Evolutionary conservation across 2,329 filamentous ascomycete species (phyloP).

Genomic region (Pseudogymnoascus sp.): DNA sequence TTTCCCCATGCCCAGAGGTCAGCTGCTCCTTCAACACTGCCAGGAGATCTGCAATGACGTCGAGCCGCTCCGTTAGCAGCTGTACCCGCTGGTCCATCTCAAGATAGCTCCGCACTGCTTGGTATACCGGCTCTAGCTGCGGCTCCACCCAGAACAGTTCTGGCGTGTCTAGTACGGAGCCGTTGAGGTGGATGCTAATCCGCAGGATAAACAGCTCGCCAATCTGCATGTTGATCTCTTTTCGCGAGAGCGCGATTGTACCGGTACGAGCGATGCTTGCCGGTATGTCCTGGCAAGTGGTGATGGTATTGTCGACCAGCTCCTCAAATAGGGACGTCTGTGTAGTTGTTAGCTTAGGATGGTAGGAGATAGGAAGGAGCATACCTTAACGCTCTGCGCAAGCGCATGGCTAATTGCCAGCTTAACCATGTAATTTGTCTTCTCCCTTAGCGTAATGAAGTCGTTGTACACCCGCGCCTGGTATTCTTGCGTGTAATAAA

Average conservation of each 20-base stretch:
- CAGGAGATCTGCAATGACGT: constrained; percentile 87
- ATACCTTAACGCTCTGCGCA: constrained; percentile 86
- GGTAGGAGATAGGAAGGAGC: neutral
- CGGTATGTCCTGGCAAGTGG: constrained; percentile 86
- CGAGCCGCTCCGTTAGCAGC: constrained; percentile 78
- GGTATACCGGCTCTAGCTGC: constrained; percentile 91
- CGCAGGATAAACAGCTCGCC: constrained; percentile 95
- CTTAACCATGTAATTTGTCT: constrained; percentile 97
- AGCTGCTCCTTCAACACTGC: constrained; percentile 93
- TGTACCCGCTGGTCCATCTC: constrained; percentile 97
- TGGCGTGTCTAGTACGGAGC: constrained; percentile 89
- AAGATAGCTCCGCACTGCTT: constrained; percentile 87
- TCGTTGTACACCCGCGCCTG: constrained; percentile 99
- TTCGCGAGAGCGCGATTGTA: constrained; percentile 78
- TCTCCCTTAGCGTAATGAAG: constrained; percentile 91
- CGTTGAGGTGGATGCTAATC: constrained; percentile 97
- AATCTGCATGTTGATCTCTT: constrained; percentile 98
- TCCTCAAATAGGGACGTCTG: constrained; percentile 94
- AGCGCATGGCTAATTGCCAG: constrained; percentile 92
- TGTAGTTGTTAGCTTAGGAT: constrained; percentile 16
- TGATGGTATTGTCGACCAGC: constrained; percentile 86
- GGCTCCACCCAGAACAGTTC: constrained; percentile 99
- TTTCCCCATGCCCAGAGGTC: constrained; percentile 86
- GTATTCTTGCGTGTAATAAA: constrained; percentile 97
- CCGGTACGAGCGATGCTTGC: constrained; percentile 88